A percentile compares a stretch with the other conserved stretches of the same genome.
phyloP scores from a whole-genome alignment of 2,329 filamentous ascomycete species.

The Alternaria rosae region DNA sequence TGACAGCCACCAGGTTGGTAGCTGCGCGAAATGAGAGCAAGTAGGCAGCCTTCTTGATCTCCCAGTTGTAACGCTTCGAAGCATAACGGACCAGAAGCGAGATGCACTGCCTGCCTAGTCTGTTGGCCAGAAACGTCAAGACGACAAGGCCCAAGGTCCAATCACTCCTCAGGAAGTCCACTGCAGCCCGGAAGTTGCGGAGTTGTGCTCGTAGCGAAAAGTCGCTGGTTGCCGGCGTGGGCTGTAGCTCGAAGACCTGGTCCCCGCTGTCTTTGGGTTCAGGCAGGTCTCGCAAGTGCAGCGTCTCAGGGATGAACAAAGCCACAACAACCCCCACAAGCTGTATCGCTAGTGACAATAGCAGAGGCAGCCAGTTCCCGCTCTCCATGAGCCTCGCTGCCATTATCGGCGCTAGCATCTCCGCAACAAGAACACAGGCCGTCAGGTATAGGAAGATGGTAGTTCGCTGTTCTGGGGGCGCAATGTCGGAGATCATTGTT shows the following conservation, averaged over 20 bases:
- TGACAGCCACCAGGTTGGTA: slow-evolving; percentile 57
- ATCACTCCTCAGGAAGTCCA: slow-evolving; percentile 52
- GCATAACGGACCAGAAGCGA: slow-evolving; percentile 61
- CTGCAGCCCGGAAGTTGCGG: slow-evolving; percentile 47
- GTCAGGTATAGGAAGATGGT: slow-evolving; percentile 39
- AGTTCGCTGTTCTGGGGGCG: slow-evolving; percentile 53
- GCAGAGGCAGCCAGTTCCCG: slow-evolving; percentile 43
- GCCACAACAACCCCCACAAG: slow-evolving; percentile 35
- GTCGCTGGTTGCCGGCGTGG: slow-evolving; percentile 19
- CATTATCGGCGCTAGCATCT: slow-evolving; percentile 46
- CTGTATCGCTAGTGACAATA: slow-evolving; percentile 42
- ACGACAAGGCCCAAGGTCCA: slow-evolving; percentile 53
- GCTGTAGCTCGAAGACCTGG: slow-evolving; percentile 26
- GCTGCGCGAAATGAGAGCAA: slow-evolving; percentile 57
- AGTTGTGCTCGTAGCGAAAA: slow-evolving; percentile 39
- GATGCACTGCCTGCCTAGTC: slow-evolving; percentile 57
- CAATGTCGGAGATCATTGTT: slow-evolving; percentile 62
- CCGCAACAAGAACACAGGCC: slow-evolving; percentile 43
- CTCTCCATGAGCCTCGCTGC: slow-evolving; percentile 43
- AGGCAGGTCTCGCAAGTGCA: slow-evolving; percentile 45
- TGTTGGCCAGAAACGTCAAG: slow-evolving; percentile 57
- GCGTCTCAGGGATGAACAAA: slow-evolving; percentile 44
- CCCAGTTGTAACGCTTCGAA: slow-evolving; percentile 60
- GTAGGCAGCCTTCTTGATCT: slow-evolving; percentile 52
- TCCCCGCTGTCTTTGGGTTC: slow-evolving; percentile 29